Base-by-base conservation (phyloP, 352 stramenopile species). In the Thalassiosira livingstoniorum region DNA sequence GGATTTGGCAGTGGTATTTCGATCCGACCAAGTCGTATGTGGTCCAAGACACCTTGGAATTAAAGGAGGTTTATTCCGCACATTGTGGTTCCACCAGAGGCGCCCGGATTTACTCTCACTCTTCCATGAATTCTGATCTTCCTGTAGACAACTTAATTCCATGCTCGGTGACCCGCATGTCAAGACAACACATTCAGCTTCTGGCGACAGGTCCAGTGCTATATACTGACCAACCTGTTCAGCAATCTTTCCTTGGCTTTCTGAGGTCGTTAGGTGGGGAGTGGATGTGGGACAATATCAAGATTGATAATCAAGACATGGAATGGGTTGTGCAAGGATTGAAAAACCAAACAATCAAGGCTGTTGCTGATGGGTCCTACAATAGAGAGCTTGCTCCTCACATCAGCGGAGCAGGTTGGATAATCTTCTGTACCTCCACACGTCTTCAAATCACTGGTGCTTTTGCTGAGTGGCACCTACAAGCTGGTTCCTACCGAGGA, bases 361-460 rank as follows among this genome's bases (percentile, higher is more conserved):
- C 29, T 53, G 68, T 77, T 1, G 68, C 68, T 21, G 54, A 77
- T 47, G 68, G 68, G 23, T 69, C 68, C 1, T 77, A 69, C 35
- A 67, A 61, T 18, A 3, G 34, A 4, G n/a, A 57, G 18, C 5
- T 69, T 1, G 21, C 37, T 2, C 54, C 54, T 0, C 13, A 51
- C 51, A 27, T 69, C 42, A 60, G 53, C 25, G 68, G 68, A 13
- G 68, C 68, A 0, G 68, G 68, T 13, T 77, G 68, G 68, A 31
- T 77, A 0, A 29, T 61, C n/a, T 69, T 60, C 32, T 69, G 68
- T 32, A 39, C 37, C 2, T 21, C 0, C 0, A 45, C 13, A 21
- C 21, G 35, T 1, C 1, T 42, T 3, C 43, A 63, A 45, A 21
- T 77, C 4, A 15, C 5, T 45, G 68, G 68, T 2, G 57, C 37